Conservation (phyloP, 768 basidiomycete species). For the Leucocoprinus birnbaumii region DNA sequence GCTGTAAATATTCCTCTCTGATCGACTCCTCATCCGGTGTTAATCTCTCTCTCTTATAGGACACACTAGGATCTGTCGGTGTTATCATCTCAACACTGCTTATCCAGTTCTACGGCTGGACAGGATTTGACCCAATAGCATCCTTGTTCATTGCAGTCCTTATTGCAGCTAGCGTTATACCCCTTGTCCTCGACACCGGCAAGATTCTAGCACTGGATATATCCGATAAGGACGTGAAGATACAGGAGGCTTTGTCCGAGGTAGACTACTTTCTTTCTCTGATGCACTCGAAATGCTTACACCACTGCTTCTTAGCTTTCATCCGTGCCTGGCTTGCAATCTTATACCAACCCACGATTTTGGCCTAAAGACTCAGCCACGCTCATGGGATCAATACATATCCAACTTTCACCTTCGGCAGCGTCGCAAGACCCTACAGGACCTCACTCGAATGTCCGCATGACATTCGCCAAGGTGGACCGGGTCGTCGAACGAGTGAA, state of each 20-base stretch:
- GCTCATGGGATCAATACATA: constrained; percentile 88
- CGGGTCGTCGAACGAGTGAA: constrained; percentile 78
- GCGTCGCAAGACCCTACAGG: constrained; percentile 53
- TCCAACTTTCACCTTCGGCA: constrained; percentile 72
- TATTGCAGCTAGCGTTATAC: constrained; percentile 94
- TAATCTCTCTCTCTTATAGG: constrained; percentile 37
- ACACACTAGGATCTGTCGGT: constrained; percentile 95
- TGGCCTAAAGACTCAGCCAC: constrained; percentile 93
- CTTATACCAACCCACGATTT: constrained; percentile 81
- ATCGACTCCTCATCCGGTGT: not conserved
- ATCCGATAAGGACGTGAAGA: constrained; percentile 51
- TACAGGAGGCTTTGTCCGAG: constrained; percentile 61
- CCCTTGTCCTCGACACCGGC: constrained; percentile 92
- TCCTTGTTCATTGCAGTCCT: constrained; percentile 93
- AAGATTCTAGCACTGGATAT: constrained; percentile 86
- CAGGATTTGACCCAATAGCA: constrained; percentile 97
- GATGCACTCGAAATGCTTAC: constrained; percentile 16
- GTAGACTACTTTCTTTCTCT: constrained; percentile 31
- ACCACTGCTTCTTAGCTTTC: constrained; percentile 59
- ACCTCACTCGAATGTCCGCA: constrained; percentile 43
- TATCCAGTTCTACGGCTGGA: constrained; percentile 97
- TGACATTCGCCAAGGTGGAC: constrained; percentile 61
- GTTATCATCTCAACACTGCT: constrained; percentile 96
- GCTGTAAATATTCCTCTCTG: constrained; percentile 52
- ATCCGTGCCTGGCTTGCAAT: constrained; percentile 74